Evolutionary conservation across 768 basidiomycete genomes (phyloP).

Genomic region (Tricholoma furcatifolium): DNA sequence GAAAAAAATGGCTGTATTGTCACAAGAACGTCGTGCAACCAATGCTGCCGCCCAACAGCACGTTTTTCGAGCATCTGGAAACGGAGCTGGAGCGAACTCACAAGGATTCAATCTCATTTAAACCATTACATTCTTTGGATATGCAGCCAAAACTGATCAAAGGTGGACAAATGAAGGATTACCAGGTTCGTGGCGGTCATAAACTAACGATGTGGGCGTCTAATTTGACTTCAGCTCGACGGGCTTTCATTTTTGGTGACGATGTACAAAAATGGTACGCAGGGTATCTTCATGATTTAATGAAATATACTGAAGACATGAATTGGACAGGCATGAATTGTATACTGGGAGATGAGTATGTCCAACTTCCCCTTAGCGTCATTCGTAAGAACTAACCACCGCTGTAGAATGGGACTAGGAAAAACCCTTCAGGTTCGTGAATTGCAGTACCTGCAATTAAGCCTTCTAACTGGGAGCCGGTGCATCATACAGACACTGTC

Average conservation of each 20-base stretch:
- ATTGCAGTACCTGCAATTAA: background rate
- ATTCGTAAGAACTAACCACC: background rate
- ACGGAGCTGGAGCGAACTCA: conserved; percentile 22
- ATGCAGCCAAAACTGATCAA: conserved; percentile 50
- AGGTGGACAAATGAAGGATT: conserved; percentile 67
- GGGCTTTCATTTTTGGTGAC: conserved; percentile 65
- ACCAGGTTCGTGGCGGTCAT: conserved; percentile 47
- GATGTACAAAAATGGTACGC: conserved; percentile 65
- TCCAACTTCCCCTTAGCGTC: conserved; percentile 5
- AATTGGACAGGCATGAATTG: conserved; percentile 54
- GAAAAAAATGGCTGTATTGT: conserved; percentile 44
- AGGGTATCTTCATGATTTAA: background rate
- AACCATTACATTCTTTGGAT: conserved; percentile 37
- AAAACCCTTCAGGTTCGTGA: conserved; percentile 56
- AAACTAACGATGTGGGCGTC: background rate
- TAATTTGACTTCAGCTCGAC: conserved; percentile 38
- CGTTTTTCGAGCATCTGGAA: conserved; percentile 36
- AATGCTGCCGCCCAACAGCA: conserved; percentile 39
- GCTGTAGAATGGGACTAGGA: conserved; percentile 57
- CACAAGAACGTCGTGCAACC: conserved; percentile 46
- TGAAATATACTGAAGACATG: background rate
- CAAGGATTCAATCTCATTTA: conserved; percentile 20
- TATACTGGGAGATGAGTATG: conserved; percentile 70
- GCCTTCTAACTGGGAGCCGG: background rate
- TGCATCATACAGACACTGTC: conserved; percentile 44